Conservation (phyloP, 2,329 filamentous ascomycete genomes). For the Pyrenochaeta sp. region DNA sequence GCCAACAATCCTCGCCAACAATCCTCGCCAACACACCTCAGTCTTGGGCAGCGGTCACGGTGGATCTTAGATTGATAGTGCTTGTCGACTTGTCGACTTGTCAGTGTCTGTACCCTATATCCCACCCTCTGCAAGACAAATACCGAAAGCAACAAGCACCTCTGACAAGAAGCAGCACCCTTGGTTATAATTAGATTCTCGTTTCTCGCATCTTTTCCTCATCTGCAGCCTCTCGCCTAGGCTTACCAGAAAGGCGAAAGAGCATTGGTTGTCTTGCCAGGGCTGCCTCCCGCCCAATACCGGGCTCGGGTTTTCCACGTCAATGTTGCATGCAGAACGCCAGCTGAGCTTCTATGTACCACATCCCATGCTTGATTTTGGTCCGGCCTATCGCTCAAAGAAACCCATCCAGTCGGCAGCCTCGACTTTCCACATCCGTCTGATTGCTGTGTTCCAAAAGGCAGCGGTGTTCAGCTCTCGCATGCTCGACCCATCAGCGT, state of each 20-base stretch:
- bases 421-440: not conserved
- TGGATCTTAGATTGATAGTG: too few species aligned
- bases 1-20: too few species aligned
- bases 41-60: too few species aligned
- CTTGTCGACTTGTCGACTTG: too few species aligned
- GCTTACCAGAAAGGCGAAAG: not conserved
- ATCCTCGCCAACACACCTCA: too few species aligned
- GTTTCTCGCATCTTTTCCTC: not conserved
- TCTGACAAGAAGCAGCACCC: not conserved
- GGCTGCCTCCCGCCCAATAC: not conserved
- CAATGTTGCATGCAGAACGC: not conserved
- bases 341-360: not conserved
- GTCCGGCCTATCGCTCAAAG: not conserved
- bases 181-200: not conserved
- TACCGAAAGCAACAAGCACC: not conserved
- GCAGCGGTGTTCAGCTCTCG: conserved; percentile 4
- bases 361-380: not conserved
- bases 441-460: not conserved
- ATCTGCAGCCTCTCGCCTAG: not conserved
- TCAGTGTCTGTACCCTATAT: too few species aligned
- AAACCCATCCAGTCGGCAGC: not conserved
- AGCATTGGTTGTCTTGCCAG: not conserved
- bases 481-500: conserved; percentile 1
- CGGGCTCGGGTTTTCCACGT: not conserved
- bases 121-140: not conserved